These are phyloP conservation scores for Leishmania braziliensis DNA, from an alignment of 208 protist genomes.

Conservation along the genomic window DNA sequence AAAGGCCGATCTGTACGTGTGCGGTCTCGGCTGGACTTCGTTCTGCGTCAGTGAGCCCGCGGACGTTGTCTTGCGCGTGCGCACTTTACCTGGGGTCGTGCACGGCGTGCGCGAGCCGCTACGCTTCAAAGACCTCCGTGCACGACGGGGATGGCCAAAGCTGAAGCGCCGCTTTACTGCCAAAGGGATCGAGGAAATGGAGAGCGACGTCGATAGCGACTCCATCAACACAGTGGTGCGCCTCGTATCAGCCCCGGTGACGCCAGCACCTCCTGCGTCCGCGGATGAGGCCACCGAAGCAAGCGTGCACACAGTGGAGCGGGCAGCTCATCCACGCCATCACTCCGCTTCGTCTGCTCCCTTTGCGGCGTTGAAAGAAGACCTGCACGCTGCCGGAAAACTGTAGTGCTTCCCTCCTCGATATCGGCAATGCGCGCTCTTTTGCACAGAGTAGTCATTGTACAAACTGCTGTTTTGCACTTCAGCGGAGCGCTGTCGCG, in stretches of 20 bases:
- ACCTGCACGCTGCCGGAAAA: constrained; percentile 60
- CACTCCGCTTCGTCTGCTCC: constrained; percentile 56
- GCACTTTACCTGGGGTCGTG: constrained; percentile 87
- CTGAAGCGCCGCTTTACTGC: constrained; percentile 75
- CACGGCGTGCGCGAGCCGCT: constrained; percentile 90
- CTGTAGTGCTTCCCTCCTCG: constrained; percentile 19
- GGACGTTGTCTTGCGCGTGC: constrained; percentile 91
- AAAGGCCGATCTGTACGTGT: constrained; percentile 91
- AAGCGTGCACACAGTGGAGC: constrained; percentile 38
- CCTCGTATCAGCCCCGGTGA: constrained; percentile 23
- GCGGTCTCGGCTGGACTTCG: constrained; percentile 85
- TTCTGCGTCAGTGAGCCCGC: constrained; percentile 82
- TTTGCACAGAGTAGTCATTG: not conserved
- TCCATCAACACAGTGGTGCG: constrained; percentile 87
- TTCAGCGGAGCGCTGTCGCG: not conserved
- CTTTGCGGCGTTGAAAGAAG: constrained; percentile 58
- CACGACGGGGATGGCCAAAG: constrained; percentile 74
- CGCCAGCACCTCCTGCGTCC: not conserved
- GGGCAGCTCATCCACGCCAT: constrained; percentile 51
- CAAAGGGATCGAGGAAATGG: constrained; percentile 46
- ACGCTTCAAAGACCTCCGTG: constrained; percentile 85
- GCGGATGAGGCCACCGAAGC: constrained; percentile 1
- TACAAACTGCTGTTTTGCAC: not conserved
- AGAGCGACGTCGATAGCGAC: constrained; percentile 51
- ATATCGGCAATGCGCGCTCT: not conserved